Percentiles rank a stretch among this genome's conserved stretches.
Conservation (phyloP, 768 basidiomycete species). For the Suillus ampliporus region DNA sequence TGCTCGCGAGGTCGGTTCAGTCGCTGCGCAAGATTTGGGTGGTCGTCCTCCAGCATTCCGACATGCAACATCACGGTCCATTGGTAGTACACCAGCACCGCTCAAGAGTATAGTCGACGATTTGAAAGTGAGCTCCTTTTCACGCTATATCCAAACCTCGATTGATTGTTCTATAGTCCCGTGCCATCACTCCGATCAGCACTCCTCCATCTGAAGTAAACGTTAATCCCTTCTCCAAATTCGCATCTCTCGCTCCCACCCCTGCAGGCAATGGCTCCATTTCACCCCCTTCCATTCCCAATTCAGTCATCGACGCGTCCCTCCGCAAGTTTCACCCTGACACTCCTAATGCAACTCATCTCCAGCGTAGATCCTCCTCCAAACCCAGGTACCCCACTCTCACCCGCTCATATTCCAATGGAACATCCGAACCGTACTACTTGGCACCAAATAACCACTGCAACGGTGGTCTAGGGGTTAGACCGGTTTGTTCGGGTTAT, state of each 20-base stretch:
- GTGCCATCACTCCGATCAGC: slow-evolving; percentile 46
- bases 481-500: background rate
- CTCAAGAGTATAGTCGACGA: slow-evolving; percentile 82
- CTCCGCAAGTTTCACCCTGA: slow-evolving; percentile 56
- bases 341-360: slow-evolving; percentile 43
- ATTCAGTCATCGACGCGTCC: slow-evolving; percentile 32
- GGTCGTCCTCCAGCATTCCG: slow-evolving; percentile 22
- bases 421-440: slow-evolving; percentile 44
- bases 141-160: background rate
- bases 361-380: slow-evolving; percentile 61
- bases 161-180: too few relatives aligned
- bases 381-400: slow-evolving; percentile 34
- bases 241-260: slow-evolving; percentile 33
- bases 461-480: slow-evolving; percentile 84
- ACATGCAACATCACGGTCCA: slow-evolving; percentile 25
- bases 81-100: slow-evolving; percentile 35
- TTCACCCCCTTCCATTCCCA: slow-evolving; percentile 24
- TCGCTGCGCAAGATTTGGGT: slow-evolving; percentile 18
- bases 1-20: too few relatives aligned
- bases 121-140: slow-evolving; percentile 55
- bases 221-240: slow-evolving; percentile 63
- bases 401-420: slow-evolving; percentile 44
- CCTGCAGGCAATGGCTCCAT: slow-evolving; percentile 34
- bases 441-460: slow-evolving; percentile 70
- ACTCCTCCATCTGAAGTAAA: slow-evolving; percentile 53